Conservation (phyloP, 164 flowering plant species). For the Vitis cinerea region DNA sequence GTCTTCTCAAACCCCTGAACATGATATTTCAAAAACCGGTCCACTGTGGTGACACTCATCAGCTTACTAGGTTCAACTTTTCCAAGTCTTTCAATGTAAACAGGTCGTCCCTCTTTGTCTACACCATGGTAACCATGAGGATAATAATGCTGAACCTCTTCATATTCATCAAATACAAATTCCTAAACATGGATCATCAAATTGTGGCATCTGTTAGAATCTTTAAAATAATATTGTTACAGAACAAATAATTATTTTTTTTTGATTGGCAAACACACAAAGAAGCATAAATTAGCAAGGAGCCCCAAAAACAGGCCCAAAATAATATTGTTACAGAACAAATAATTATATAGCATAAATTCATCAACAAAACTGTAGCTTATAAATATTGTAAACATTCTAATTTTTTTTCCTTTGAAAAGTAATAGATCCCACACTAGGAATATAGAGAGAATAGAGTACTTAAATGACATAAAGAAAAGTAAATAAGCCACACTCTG, state of each 20-base stretch:
- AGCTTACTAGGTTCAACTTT: constrained; percentile 64
- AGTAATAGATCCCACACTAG: too few species aligned
- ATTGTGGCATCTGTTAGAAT: neutral
- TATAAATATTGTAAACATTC: too few species aligned
- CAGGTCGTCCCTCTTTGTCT: constrained; percentile 68
- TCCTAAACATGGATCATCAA: constrained; percentile 33
- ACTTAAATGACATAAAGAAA: too few species aligned
- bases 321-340: neutral
- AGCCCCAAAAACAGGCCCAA: too few species aligned
- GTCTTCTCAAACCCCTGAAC: constrained; percentile 85
- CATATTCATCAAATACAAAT: constrained; percentile 58
- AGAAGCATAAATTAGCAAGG: too few species aligned
- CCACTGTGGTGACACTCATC: constrained; percentile 63
- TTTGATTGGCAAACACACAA: too few species aligned
- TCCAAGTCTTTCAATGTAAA: constrained; percentile 74
- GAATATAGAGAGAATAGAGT: too few species aligned
- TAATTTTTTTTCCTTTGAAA: too few species aligned
- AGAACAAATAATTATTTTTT: too few species aligned
- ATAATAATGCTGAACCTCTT: constrained; percentile 60
- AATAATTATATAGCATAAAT: too few species aligned
- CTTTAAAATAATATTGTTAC: neutral
- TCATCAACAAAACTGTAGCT: too few species aligned
- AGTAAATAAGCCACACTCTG: too few species aligned
- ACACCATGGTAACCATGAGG: constrained; percentile 86
- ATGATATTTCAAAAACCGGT: constrained; percentile 71